A percentile compares a stretch with the other conserved stretches of the same genome.
Conservation (phyloP, 805 yeast species). For the Candida nitratophila region DNA sequence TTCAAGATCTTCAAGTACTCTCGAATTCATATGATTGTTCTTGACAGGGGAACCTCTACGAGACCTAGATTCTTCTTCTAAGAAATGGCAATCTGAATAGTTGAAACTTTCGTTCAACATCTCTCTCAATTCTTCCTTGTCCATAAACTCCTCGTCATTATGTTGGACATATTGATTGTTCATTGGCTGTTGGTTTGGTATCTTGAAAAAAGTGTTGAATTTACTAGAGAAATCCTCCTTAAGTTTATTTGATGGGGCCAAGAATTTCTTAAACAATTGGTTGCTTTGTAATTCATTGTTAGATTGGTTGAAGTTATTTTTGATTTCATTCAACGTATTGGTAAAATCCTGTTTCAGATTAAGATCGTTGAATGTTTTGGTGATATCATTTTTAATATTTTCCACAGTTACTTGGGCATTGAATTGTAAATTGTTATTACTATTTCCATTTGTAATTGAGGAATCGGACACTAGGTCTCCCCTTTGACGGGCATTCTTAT, state of each 20-base stretch:
- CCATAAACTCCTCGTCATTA: conserved; percentile 1
- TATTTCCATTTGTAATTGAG: too few relatives aligned
- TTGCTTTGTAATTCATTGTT: conserved; percentile 16
- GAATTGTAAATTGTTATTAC: neutral
- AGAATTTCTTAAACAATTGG: conserved; percentile 7
- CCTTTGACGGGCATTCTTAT: too few relatives aligned
- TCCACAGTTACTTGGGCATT: conserved; percentile 1
- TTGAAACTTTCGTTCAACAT: conserved; percentile 5
- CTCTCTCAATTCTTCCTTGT: neutral
- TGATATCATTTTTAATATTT: conserved; percentile 5
- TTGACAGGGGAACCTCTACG: too few relatives aligned
- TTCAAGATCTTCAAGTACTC: neutral
- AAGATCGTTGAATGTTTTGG: neutral
- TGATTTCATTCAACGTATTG: conserved; percentile 15
- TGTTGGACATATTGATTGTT: neutral
- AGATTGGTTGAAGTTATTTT: conserved; percentile 16
- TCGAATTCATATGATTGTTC: neutral
- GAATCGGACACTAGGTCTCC: too few relatives aligned
- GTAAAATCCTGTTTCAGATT: conserved; percentile 4
- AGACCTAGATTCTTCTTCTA: conserved; percentile 5
- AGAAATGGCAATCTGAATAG: conserved; percentile 17
- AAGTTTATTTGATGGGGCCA: neutral
- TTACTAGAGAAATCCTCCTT: conserved; percentile 1
- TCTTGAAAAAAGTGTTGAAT: conserved; percentile 9
- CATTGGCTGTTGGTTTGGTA: conserved; percentile 2